phyloP scores from a whole-genome alignment of 768 basidiomycete species.

The Naematelia encephala region DNA sequence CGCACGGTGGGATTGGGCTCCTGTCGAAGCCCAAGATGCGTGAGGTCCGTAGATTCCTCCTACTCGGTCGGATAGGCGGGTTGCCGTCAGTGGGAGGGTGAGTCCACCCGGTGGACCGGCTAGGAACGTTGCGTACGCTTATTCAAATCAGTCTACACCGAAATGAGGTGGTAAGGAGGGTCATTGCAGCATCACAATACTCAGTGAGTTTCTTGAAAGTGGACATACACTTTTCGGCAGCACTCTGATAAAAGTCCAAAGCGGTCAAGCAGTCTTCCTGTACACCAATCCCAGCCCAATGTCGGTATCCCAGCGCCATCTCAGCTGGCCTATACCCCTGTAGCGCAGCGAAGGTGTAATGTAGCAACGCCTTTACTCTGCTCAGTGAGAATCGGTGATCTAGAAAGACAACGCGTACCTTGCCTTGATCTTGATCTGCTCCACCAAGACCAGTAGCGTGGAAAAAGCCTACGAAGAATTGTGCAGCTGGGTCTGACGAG shows the following conservation, averaged over 20 bases:
- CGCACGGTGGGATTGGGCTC: slow-evolving; percentile 65
- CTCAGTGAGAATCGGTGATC: not conserved
- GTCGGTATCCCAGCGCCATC: slow-evolving; percentile 88
- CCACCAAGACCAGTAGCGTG: slow-evolving; percentile 70
- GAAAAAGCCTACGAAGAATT: slow-evolving; percentile 82
- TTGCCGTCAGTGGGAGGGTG: slow-evolving; percentile 75
- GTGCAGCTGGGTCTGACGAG: slow-evolving; percentile 82
- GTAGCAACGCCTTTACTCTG: slow-evolving; percentile 65
- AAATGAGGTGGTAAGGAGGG: not conserved
- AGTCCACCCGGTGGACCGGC: slow-evolving; percentile 88
- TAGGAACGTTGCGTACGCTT: slow-evolving; percentile 75
- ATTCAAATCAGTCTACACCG: no score
- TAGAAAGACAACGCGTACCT: slow-evolving; percentile 41
- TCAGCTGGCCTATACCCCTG: slow-evolving; percentile 81
- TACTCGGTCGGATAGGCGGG: slow-evolving; percentile 78
- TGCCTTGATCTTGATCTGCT: slow-evolving; percentile 52
- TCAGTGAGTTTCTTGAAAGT: not conserved
- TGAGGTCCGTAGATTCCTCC: slow-evolving; percentile 95
- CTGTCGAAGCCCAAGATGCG: slow-evolving; percentile 88
- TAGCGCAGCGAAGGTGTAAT: slow-evolving; percentile 91
- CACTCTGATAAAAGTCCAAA: slow-evolving; percentile 81
- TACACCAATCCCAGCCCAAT: slow-evolving; percentile 94
- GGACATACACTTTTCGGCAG: slow-evolving; percentile 72
- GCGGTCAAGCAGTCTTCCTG: slow-evolving; percentile 79
- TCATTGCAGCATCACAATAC: slow-evolving; percentile 19